A percentile compares a stretch with the other conserved stretches of the same genome.
These are phyloP conservation scores for Ophiostoma ips DNA, from an alignment of 2,329 filamentous ascomycete genomes.

Conservation along the genomic window DNA sequence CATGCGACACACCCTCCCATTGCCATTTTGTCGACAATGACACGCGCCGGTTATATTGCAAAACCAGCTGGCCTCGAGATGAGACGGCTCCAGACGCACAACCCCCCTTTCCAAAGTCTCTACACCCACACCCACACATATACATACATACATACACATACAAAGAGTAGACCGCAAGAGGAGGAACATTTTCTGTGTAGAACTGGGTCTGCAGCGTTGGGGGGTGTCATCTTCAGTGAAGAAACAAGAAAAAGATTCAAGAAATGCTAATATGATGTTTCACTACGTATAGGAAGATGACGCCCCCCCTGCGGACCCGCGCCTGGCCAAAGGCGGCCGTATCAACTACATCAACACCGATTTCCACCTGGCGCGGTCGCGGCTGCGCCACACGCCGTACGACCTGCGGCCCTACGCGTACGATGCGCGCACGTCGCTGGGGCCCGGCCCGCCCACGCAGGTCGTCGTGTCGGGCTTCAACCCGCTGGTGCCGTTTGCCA, in stretches of 20 bases:
- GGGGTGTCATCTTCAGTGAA: slow-evolving; percentile 43
- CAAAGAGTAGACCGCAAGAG: slow-evolving; percentile 11
- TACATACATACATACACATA: slow-evolving; percentile 10
- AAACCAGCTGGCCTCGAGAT: no score
- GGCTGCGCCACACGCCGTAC: slow-evolving; percentile 59
- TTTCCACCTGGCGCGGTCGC: slow-evolving; percentile 57
- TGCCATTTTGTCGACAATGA: neutral
- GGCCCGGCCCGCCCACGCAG: slow-evolving; percentile 77
- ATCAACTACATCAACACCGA: slow-evolving; percentile 56
- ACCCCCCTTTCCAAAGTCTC: neutral
- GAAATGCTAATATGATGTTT: slow-evolving; percentile 24
- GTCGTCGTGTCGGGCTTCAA: slow-evolving; percentile 96
- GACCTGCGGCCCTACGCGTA: slow-evolving; percentile 69
- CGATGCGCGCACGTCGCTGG: slow-evolving; percentile 71
- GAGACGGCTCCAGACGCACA: neutral
- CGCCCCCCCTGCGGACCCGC: slow-evolving; percentile 66
- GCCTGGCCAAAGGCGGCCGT: slow-evolving; percentile 55
- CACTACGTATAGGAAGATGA: slow-evolving; percentile 57
- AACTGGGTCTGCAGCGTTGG: slow-evolving; percentile 29
- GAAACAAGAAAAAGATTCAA: neutral
- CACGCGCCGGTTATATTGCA: no score
- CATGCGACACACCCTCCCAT: neutral
- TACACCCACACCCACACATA: slow-evolving; percentile 1
- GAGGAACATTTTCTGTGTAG: slow-evolving; percentile 7
- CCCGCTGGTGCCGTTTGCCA: slow-evolving; percentile 67